Percentiles rank a stretch among this genome's conserved stretches.
phyloP scores from a whole-genome alignment of 2,329 filamentous ascomycete species.

The Penicillium sp. region DNA sequence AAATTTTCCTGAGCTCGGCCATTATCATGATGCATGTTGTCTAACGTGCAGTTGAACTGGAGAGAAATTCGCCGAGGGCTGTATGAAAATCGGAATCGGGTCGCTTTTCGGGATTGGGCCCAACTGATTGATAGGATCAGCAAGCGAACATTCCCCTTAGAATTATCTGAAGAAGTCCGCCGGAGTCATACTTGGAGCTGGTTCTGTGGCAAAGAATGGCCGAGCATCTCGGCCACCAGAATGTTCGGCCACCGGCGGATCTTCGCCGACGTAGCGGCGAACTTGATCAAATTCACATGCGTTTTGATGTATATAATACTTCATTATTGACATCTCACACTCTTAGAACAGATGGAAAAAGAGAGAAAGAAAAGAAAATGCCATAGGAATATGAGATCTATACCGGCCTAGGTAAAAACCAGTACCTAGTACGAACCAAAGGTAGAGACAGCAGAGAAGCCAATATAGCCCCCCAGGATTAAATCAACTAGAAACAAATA shows the following conservation, averaged over 20 bases:
- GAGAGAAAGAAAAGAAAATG: background rate
- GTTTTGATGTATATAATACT: background rate
- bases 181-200: background rate
- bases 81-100: background rate
- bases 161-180: background rate
- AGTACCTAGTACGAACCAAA: background rate
- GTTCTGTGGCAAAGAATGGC: constrained; percentile 2
- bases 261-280: constrained; percentile 4
- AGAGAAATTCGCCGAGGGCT: constrained; percentile 3
- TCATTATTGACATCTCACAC: too few relatives aligned
- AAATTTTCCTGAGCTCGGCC: background rate
- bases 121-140: background rate
- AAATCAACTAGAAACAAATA: constrained; percentile 7
- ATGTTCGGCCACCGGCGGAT: background rate
- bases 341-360: background rate
- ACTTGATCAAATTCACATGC: background rate
- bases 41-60: background rate
- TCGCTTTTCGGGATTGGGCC: background rate
- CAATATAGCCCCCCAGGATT: background rate
- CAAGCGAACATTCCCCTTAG: background rate
- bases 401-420: background rate
- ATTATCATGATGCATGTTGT: background rate
- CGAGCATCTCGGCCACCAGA: background rate
- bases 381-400: background rate
- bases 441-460: background rate